Evolutionary conservation across 2,329 filamentous ascomycete genomes (phyloP), one percentile per base, ranked within the genome.

Genomic region (Diaporthe batatas): DNA sequence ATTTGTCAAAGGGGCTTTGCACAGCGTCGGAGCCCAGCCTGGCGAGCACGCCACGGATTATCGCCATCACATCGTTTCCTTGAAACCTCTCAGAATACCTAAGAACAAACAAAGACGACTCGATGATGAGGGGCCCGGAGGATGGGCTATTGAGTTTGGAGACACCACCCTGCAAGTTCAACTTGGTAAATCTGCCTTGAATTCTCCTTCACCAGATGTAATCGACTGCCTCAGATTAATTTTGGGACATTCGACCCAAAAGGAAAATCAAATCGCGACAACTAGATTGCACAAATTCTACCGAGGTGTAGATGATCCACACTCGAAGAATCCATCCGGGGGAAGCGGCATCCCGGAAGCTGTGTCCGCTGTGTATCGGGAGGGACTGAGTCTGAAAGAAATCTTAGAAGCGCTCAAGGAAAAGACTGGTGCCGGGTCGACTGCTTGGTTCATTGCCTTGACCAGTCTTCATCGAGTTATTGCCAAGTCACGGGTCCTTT

Each of bases 381-480:
- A 42, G 39, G 39, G 39, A 42, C 12, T 6, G 14, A 42, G 12
- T 6, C 18, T 42, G 16, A 42, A 18, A 6, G 39, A 42, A 6
- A 42, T 42, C 16, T 42, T 42, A 6, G 39, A 42, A 16, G 39
- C 39, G 39, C 39, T 42, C 39, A 42, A 18, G 39, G 18, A 42
- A 42, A 42, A 3, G 14, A 18, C 39, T 3, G 14, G 14, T 12
- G 14, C 39, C 39, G 39, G 39, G 39, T 42, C 39, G 39, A 42
- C 39, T 16, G 39, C 39, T 42, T 42, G 39, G 39, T 42, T 42
- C 14, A 42, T 1, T 51, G 47, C n/a, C 6, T 54, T 85, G 10
- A 78, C 70, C 23, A 76, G 74, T 2, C 62, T 86, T 58, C 77
- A 81, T 76, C 84, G 80, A 72, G 81, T 83, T 55, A 74, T 86